Evolutionary conservation across 148 eudicot species (phyloP).

Genomic region (Silene latifolia): DNA sequence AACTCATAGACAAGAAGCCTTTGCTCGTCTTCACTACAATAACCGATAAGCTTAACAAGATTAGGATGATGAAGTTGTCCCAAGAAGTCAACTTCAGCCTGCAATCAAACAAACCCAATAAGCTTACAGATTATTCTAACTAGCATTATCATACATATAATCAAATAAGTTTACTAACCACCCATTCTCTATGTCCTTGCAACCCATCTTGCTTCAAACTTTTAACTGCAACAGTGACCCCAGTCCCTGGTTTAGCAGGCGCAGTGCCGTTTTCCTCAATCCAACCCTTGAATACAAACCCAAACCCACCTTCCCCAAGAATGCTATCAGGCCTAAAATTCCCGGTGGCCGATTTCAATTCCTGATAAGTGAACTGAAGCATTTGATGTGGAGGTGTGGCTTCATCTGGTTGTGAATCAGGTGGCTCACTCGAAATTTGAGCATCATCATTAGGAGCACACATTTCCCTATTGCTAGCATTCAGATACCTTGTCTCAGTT

Average conservation of each 20-base stretch:
- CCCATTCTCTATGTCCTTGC: constrained; percentile 99
- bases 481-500: constrained; percentile 81
- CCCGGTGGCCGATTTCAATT: constrained; percentile 89
- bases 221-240: constrained; percentile 90
- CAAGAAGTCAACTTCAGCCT: constrained; percentile 96
- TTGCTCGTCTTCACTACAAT: constrained; percentile 92
- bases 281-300: constrained; percentile 96
- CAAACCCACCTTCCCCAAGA: constrained; percentile 97
- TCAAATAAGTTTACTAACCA: constrained; percentile 59
- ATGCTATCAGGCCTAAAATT: constrained; percentile 97
- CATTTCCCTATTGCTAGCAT: constrained; percentile 95
- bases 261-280: constrained; percentile 88
- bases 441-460: constrained; percentile 74
- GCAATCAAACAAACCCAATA: constrained; percentile 25
- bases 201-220: constrained; percentile 93
- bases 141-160: constrained; percentile 17
- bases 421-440: constrained; percentile 47
- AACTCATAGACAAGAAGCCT: constrained; percentile 93
- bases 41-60: constrained; percentile 93
- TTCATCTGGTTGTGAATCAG: constrained; percentile 39
- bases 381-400: constrained; percentile 48
- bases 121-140: not conserved
- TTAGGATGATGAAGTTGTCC: constrained; percentile 97
- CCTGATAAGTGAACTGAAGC: constrained; percentile 71
- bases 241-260: constrained; percentile 92